Evolutionary conservation across 176 grass and related monocot genomes (phyloP).

Genomic region (Cocos nucifera): DNA sequence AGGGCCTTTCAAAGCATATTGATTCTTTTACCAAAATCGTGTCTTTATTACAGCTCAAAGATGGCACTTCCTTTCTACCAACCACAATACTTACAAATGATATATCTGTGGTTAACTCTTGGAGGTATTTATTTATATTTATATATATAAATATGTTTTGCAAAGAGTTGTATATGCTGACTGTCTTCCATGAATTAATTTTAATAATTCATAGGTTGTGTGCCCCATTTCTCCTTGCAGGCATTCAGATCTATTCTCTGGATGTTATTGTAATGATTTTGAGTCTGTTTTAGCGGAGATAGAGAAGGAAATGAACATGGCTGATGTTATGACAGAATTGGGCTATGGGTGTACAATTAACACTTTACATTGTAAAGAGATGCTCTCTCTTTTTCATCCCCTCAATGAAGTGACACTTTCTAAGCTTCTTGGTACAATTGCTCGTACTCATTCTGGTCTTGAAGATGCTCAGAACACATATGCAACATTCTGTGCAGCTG

Average conservation of each 20-base stretch:
- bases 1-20: slow-evolving; percentile 63
- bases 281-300: slow-evolving; percentile 68
- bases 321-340: slow-evolving; percentile 54
- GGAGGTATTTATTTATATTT: slow-evolving; percentile 23
- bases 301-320: slow-evolving; percentile 52
- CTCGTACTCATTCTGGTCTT: slow-evolving; percentile 34
- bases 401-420: slow-evolving; percentile 59
- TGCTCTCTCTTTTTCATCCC: slow-evolving; percentile 61
- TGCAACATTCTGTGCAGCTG: slow-evolving; percentile 51
- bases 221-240: slow-evolving; percentile 24
- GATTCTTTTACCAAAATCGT: slow-evolving; percentile 64
- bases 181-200: too few species aligned
- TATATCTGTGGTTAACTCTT: slow-evolving; percentile 29
- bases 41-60: slow-evolving; percentile 54
- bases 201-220: too few species aligned
- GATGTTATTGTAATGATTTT: slow-evolving; percentile 40
- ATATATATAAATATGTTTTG: too few species aligned
- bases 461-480: slow-evolving; percentile 53
- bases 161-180: too few species aligned
- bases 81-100: slow-evolving; percentile 31
- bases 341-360: slow-evolving; percentile 63
- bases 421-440: slow-evolving; percentile 70
- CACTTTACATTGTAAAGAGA: slow-evolving; percentile 49
- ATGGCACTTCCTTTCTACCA: slow-evolving; percentile 45
- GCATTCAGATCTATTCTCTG: slow-evolving; percentile 34